Evolutionary conservation across 2,329 filamentous ascomycete genomes (phyloP).

Genomic region (Penicillium verrucosum): DNA sequence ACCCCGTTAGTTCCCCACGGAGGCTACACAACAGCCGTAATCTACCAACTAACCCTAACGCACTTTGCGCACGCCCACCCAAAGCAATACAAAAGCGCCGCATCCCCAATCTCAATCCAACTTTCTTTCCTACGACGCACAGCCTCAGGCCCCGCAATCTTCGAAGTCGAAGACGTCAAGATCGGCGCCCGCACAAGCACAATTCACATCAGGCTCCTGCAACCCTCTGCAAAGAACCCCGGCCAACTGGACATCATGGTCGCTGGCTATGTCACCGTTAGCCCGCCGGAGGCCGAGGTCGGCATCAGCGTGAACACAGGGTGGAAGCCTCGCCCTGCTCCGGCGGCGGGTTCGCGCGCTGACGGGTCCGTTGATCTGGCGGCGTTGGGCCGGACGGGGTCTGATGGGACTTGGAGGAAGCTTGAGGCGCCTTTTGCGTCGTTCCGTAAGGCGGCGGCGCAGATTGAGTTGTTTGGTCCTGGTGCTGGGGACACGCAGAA

Average conservation of each 20-base stretch:
- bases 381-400: conserved; percentile 20
- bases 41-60: conserved; percentile 57
- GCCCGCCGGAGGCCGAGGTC: conserved; percentile 56
- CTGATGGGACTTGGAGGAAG: conserved; percentile 28
- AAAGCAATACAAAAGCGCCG: conserved; percentile 47
- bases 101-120: conserved; percentile 63
- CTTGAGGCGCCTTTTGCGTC: conserved; percentile 28
- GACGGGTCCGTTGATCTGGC: conserved; percentile 27
- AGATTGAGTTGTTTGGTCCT: conserved; percentile 50
- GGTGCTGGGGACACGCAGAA: conserved; percentile 19
- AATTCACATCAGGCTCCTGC: conserved; percentile 58
- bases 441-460: conserved; percentile 49
- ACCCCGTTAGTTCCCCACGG: conserved; percentile 63
- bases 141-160: conserved; percentile 53
- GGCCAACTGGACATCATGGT: conserved; percentile 55
- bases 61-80: conserved; percentile 60
- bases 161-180: conserved; percentile 62
- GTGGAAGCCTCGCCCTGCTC: conserved; percentile 51
- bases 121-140: conserved; percentile 65
- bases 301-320: conserved; percentile 56
- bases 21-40: conserved; percentile 63
- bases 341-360: conserved; percentile 39
- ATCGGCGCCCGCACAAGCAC: conserved; percentile 62
- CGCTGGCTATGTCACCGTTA: conserved; percentile 61
- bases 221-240: conserved; percentile 33